Conservation (phyloP, 495 filamentous ascomycete species). For the Trichoderma virens region DNA sequence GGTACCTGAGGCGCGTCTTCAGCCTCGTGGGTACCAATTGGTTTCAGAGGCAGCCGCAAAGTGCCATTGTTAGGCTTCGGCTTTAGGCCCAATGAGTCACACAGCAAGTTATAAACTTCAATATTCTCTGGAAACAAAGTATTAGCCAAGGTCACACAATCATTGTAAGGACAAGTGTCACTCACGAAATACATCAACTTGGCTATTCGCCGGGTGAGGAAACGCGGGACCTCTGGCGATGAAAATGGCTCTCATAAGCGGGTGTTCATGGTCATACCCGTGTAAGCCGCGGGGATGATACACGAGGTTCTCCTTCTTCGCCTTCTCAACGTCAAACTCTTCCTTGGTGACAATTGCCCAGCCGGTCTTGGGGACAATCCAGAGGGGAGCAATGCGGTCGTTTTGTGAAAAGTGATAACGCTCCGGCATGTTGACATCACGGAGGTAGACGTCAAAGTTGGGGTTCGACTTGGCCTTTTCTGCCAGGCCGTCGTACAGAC, state of each 20-base stretch:
- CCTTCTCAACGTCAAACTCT: conserved; percentile 64
- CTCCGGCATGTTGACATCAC: conserved; percentile 74
- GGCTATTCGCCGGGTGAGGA: conserved; percentile 72
- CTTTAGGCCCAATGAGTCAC: conserved; percentile 65
- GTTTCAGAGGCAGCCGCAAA: conserved; percentile 64
- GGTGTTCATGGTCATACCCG: conserved; percentile 84
- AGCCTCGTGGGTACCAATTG: conserved; percentile 56
- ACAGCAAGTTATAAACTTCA: conserved; percentile 93
- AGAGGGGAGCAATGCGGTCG: conserved; percentile 81
- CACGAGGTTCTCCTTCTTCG: conserved; percentile 46
- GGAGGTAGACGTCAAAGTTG: conserved; percentile 75
- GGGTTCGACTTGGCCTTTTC: conserved; percentile 48
- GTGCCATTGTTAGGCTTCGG: conserved; percentile 82
- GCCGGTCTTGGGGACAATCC: conserved; percentile 84
- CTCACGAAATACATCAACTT: conserved; percentile 78
- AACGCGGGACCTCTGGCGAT: conserved; percentile 84
- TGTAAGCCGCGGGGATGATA: conserved; percentile 78
- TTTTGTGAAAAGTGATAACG: conserved; percentile 83
- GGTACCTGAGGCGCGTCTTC: conserved; percentile 24
- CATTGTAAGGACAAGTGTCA: conserved; percentile 14
- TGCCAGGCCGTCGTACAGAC: conserved; percentile 41
- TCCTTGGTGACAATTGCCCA: conserved; percentile 78
- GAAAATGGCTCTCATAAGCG: conserved; percentile 89
- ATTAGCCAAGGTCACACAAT: conserved; percentile 17
- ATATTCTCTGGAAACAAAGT: conserved; percentile 64